Evolutionary conservation across 306 rosid species (phyloP), one percentile per base, ranked within the genome.

Genomic region (Sindora glabra): DNA sequence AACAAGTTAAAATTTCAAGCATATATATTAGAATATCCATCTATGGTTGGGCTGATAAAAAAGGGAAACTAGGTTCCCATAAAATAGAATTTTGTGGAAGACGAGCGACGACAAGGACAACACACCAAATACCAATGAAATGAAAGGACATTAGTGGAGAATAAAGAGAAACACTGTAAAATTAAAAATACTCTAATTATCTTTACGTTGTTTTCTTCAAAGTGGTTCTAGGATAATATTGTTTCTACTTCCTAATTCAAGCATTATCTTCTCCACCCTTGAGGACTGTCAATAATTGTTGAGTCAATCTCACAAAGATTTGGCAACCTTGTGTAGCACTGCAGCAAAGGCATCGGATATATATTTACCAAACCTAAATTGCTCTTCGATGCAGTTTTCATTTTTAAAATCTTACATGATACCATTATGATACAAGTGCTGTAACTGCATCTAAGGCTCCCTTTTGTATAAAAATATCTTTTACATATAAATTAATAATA

Each of bases 51-150:
- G n/a, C n/a, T 56, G 39, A 32, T 62, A 13, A 16, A 57, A 74
- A 73, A 41, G 13, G 42, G 33, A 30, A 0, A 65, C 75, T 69
- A 76, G 86, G 84, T 76, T 56, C 42, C 57, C 40, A 54, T 70
- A 62, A 74, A 75, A 80, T 65, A 72, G 63, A 42, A 40, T 61
- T 76, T 57, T 62, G 14, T 71, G 80, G 79, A 74, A 36, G 71
- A 59, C 60, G 57, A 74, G 71, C 77, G 82, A 75, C 53, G 95
- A 86, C 85, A 83, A 80, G 27, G 74, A 67, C 77, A 71, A 70
- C 57, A 10, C 50, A 82, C 89, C 89, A 82, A 86, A 86, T 77
- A 54, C 85, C 84, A 75, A 84, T 75, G 42, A 67, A 64, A 50
- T n/a, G n/a, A n/a, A n/a, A n/a, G 53, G 73, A 61, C 81, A 52